Evolutionary conservation across 352 stramenopile species (phyloP).

Genomic region (Pythium pectinolyticum): DNA sequence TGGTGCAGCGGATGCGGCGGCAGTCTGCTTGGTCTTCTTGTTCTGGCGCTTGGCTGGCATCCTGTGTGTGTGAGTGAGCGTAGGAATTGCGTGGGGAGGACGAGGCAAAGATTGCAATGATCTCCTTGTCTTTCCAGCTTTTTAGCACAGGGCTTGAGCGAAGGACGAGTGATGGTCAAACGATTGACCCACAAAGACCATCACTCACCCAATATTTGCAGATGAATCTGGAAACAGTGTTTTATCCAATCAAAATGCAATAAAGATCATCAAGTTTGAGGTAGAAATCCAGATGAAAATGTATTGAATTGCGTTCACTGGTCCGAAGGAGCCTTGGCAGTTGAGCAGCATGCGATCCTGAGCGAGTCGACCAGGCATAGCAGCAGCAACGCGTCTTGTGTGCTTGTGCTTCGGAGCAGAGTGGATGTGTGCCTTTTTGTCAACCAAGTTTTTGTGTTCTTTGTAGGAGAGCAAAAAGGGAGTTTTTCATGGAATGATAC

Average conservation of each 20-base stretch:
- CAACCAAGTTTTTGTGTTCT: too few relatives aligned
- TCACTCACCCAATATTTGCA: not conserved
- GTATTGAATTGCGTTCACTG: slow-evolving; percentile 20
- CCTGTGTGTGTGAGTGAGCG: not conserved
- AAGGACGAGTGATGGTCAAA: not conserved
- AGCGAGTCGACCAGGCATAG: too few relatives aligned
- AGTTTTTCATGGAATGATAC: too few relatives aligned
- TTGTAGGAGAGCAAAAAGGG: slow-evolving; percentile 1
- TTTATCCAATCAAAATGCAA: not conserved
- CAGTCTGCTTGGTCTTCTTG: slow-evolving; percentile 5
- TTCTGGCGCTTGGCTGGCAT: slow-evolving; percentile 9
- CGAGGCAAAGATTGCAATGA: slow-evolving; percentile 6
- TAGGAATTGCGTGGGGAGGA: not conserved
- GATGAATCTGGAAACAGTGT: too few relatives aligned
- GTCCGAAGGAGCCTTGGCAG: too few relatives aligned
- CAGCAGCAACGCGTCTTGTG: not conserved
- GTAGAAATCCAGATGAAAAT: not conserved
- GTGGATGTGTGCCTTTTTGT: slow-evolving; percentile 18
- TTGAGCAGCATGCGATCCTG: too few relatives aligned
- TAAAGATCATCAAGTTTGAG: not conserved
- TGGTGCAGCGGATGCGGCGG: too few relatives aligned
- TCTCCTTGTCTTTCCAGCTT: not conserved
- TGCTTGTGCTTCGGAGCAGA: slow-evolving; percentile 13
- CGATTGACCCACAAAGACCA: not conserved
- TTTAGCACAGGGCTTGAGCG: too few relatives aligned